phyloP scores from a whole-genome alignment of 192 early-diverging fungal genomes.

The Linderina pennispora region DNA sequence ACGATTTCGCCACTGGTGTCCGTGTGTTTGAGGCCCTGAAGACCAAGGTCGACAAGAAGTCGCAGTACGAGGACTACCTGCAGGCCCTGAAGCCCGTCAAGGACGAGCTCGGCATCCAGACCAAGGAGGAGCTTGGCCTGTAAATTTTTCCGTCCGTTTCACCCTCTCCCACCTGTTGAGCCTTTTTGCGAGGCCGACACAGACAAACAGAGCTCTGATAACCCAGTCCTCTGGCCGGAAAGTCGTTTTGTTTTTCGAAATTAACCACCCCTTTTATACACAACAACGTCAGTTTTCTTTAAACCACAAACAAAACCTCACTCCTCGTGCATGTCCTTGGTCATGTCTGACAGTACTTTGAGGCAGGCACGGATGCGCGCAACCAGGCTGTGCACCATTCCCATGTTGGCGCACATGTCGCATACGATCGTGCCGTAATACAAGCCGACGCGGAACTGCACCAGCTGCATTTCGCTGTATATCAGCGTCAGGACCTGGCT shows the following conservation, averaged over 20 bases:
- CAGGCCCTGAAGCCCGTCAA: conserved; percentile 80
- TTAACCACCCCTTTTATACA: background rate
- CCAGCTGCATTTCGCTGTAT: conserved; percentile 35
- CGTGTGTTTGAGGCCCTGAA: conserved; percentile 93
- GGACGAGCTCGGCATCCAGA: conserved; percentile 81
- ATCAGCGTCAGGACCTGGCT: conserved; percentile 33
- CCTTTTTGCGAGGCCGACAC: too few species aligned
- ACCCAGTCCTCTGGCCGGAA: too few species aligned
- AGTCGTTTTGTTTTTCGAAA: too few species aligned
- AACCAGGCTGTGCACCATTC: conserved; percentile 37
- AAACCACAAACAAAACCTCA: background rate
- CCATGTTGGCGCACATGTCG: conserved; percentile 35
- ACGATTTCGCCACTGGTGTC: conserved; percentile 90
- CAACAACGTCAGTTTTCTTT: background rate
- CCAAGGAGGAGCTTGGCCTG: conserved; percentile 84
- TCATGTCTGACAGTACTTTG: conserved; percentile 20
- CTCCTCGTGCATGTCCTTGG: conserved; percentile 9
- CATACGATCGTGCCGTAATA: conserved; percentile 45
- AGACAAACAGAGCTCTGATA: too few species aligned
- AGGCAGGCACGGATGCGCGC: conserved; percentile 32
- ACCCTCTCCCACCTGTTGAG: background rate
- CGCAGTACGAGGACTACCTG: conserved; percentile 87
- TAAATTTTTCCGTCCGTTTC: conserved; percentile 19
- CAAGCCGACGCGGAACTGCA: conserved; percentile 43
- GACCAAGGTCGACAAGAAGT: conserved; percentile 78